These are phyloP conservation scores for Aspergillus novoparasiticus DNA, from an alignment of 2,329 filamentous ascomycete genomes.

Conservation along the genomic window DNA sequence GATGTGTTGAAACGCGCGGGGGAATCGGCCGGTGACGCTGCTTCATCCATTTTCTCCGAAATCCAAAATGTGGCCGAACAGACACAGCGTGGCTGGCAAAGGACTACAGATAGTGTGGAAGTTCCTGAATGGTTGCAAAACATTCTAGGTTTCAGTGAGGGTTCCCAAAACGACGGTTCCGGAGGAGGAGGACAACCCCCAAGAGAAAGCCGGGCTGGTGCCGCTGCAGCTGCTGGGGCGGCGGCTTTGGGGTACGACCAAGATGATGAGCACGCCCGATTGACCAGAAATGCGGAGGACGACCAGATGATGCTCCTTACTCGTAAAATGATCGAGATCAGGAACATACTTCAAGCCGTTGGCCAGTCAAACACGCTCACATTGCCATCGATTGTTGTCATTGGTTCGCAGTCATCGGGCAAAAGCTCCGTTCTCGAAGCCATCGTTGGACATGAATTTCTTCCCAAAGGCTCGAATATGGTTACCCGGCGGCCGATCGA, in stretches of 20 bases:
- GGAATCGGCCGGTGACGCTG: conserved; percentile 70
- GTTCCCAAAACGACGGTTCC: conserved; percentile 52
- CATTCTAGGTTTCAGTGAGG: conserved; percentile 65
- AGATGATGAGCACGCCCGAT: conserved; percentile 61
- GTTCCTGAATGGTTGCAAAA: conserved; percentile 78
- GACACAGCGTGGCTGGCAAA: conserved; percentile 78
- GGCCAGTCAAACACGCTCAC: conserved; percentile 88
- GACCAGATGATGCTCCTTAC: conserved; percentile 99
- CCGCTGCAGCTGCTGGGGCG: conserved; percentile 64
- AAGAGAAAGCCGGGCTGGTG: conserved; percentile 57
- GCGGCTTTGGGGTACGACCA: conserved; percentile 79
- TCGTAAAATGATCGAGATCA: conserved; percentile 99
- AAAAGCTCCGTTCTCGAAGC: conserved; percentile 97
- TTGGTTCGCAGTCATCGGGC: conserved; percentile 95
- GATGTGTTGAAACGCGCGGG: conserved; percentile 75
- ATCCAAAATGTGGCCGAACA: conserved; percentile 76
- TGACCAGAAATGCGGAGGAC: conserved; percentile 72
- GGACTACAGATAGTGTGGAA: conserved; percentile 75
- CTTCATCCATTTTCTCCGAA: conserved; percentile 69
- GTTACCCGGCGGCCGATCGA: conserved; percentile 95
- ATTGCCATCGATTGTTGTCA: conserved; percentile 96
- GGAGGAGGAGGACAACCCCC: conserved; percentile 49
- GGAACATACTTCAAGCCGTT: conserved; percentile 85
- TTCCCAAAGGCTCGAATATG: conserved; percentile 99
- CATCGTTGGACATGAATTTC: conserved; percentile 95